Base-by-base conservation (phyloP, 2,329 filamentous ascomycete genomes). In the Aspergillus pseudoglaucus region DNA sequence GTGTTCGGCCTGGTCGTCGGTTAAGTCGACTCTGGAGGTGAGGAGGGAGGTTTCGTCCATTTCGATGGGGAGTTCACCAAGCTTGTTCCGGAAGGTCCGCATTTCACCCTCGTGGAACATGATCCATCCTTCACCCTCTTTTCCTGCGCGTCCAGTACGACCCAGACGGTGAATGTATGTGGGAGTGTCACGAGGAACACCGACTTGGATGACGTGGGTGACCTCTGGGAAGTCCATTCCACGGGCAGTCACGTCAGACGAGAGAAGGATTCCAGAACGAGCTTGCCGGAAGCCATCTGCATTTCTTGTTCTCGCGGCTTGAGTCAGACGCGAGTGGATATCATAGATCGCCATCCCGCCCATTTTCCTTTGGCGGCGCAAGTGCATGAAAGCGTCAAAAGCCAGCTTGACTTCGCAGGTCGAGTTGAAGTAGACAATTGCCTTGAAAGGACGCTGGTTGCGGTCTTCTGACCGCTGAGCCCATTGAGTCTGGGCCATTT, bases 381-480 rank as follows among this genome's bases (percentile, higher is more conserved):
- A 70, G 27, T 74, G 72, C 48, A 73, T 68, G 45, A 90, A 80
- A 18, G 85, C 70, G 14, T 78, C 73, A 17, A 77, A 72, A 18
- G 82, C 81, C 42, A 90, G 73, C 48, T 83, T 76, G 40, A 90
- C 87, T 53, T 86, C 78, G 20, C 81, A 79, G 1, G 87, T 94
- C 18, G 86, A 88, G 59, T 87, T 87, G 66, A 91, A 85, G 73
- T 95, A 98, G 38, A 95, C 75, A 51, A 98, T 94, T n/a, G 89
- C 88, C 77, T 98, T 98, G 80, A 97, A 96, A 0, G 88, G 87
- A 70, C 53, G 67, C 61, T 53, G 66, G 57, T 57, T 70, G 47
- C 51, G 65, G 45, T 70, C 65, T 14, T 59, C 44, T 37, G 57
- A 59, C 17, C 71, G 64, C 20, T 72, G 70, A 25, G 74, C 57